Evolutionary conservation across 2,329 filamentous ascomycete species (phyloP), one percentile per base, ranked within the genome.

Genomic region (Sarocladium brachiariae): DNA sequence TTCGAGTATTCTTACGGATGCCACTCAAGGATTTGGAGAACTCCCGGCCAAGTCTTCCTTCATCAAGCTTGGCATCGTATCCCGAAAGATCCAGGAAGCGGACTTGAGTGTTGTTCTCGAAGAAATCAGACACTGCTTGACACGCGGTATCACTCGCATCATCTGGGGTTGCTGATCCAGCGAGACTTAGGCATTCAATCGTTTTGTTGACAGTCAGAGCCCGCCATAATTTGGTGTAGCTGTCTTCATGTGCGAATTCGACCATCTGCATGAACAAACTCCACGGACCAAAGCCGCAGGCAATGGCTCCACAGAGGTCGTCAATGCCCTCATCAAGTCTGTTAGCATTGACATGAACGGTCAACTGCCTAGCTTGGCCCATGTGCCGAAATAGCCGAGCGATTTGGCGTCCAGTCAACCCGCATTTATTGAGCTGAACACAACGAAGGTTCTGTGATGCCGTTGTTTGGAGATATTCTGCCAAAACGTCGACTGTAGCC

Each of bases 21-120:
- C 74, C 74, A 18, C 66, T 65, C 23, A 81, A 63, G 0, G 76
- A 70, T 31, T 69, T 71, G 0, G 74, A 77, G 52, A 80, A 76
- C 8, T 75, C 75, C 52, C 68, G 71, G 14, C 77, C 77, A 9
- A 81, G 68, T 52, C 78, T 74, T 0, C 75, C 74, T 54, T 81
- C 78, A 55, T 81, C 78, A 6, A 81, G 65, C 59, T 78, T 80
- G 39, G 76, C 75, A 43, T 73, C 74, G 57, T 75, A 80, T 2
- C 78, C 78, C 1, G 78, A 81, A 7, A 81, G 63, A 55, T 81
- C 77, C 2, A 81, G 68, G 51, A 69, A 78, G n/a, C 68, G 71
- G 39, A 81, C 63, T 0, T 71, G 74, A 7, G 64, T 61, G 59
- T 81, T 81, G 23, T 65, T 64, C n/a, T 70, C 65, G 37, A 81